These are phyloP conservation scores for Trifolium repens DNA, from an alignment of 306 rosid species.

Conservation along the genomic window DNA sequence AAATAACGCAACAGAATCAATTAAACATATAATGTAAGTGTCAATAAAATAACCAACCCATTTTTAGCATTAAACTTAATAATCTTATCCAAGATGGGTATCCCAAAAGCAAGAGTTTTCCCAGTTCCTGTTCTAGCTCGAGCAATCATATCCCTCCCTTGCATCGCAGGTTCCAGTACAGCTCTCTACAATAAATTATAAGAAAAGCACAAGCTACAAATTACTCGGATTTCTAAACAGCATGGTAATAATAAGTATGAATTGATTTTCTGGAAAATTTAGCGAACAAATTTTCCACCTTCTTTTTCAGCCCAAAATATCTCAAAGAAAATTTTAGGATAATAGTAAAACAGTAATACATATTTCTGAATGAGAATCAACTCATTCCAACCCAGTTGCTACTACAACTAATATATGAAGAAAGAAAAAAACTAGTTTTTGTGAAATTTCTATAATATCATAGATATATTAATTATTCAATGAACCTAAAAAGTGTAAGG, in stretches of 20 bases:
- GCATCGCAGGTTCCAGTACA: slow-evolving; percentile 97
- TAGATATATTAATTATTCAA: not conserved
- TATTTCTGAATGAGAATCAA: not conserved
- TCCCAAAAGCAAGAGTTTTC: slow-evolving; percentile 97
- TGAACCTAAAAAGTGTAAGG: too few relatives aligned
- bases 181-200: slow-evolving; percentile 60
- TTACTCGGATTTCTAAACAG: slow-evolving; percentile 7
- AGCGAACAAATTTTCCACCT: not conserved
- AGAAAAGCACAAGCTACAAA: not conserved
- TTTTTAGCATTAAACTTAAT: slow-evolving; percentile 74
- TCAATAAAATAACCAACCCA: slow-evolving; percentile 62
- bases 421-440: not conserved
- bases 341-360: not conserved
- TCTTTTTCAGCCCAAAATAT: not conserved
- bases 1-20: not conserved
- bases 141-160: slow-evolving; percentile 97
- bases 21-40: not conserved
- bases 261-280: not conserved
- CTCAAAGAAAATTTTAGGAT: slow-evolving; percentile 1
- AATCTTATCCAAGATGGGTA: slow-evolving; percentile 89
- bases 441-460: not conserved
- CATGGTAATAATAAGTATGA: not conserved
- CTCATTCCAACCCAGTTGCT: not conserved
- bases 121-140: slow-evolving; percentile 99
- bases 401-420: not conserved